These are phyloP conservation scores for Tolypocladium inflatum DNA, from an alignment of 2,329 filamentous ascomycete species.

Conservation along the genomic window DNA sequence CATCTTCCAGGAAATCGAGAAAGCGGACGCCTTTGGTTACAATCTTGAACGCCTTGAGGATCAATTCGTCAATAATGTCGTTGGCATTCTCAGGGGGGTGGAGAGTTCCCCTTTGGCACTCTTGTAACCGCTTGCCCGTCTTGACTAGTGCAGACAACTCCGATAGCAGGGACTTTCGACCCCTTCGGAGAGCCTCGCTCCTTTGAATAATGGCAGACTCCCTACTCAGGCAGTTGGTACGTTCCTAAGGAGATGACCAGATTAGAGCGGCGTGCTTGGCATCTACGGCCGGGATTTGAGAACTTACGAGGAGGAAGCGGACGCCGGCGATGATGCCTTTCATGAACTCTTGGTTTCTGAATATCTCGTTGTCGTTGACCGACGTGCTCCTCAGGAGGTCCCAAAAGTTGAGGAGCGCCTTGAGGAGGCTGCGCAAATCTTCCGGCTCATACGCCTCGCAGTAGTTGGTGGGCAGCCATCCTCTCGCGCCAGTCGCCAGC, in stretches of 20 bases:
- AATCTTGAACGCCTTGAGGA: slow-evolving; percentile 87
- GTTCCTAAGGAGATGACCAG: slow-evolving; percentile 49
- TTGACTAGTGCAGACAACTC: slow-evolving; percentile 87
- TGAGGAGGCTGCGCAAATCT: slow-evolving; percentile 75
- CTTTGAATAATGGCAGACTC: slow-evolving; percentile 67
- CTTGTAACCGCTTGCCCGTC: slow-evolving; percentile 76
- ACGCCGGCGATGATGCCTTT: slow-evolving; percentile 90
- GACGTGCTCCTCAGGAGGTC: slow-evolving; percentile 74
- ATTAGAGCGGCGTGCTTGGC: neutral
- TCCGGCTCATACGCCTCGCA: slow-evolving; percentile 91
- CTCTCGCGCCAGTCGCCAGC: slow-evolving; percentile 72
- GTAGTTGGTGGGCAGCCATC: slow-evolving; percentile 97
- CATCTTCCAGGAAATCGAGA: slow-evolving; percentile 72
- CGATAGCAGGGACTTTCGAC: slow-evolving; percentile 78
- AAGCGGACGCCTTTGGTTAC: slow-evolving; percentile 87
- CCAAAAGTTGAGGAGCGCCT: slow-evolving; percentile 85
- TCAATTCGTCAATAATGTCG: slow-evolving; percentile 82
- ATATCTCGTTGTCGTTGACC: slow-evolving; percentile 66
- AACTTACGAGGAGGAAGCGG: slow-evolving; percentile 73
- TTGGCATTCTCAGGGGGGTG: slow-evolving; percentile 51
- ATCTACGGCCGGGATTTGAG: neutral
- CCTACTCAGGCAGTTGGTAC: slow-evolving; percentile 75
- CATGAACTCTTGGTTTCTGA: slow-evolving; percentile 89
- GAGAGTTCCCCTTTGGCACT: slow-evolving; percentile 46
- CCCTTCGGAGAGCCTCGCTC: slow-evolving; percentile 66